Conservation (phyloP, 495 filamentous ascomycete species). For the Emericellopsis terricola region DNA sequence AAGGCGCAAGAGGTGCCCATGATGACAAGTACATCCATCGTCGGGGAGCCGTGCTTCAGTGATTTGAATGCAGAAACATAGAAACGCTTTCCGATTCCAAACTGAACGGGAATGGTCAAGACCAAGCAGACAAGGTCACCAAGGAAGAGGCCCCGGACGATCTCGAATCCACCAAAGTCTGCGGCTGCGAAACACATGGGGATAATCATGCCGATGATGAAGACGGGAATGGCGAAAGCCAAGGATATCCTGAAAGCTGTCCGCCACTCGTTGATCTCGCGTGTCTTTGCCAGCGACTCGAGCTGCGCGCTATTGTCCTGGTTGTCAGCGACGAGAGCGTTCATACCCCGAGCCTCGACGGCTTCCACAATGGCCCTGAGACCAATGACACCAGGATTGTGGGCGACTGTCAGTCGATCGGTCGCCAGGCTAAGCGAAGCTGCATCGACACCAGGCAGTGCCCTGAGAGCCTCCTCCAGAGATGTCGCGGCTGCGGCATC, state of each 20-base stretch:
- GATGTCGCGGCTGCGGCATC: constrained; percentile 49
- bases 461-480: constrained; percentile 49
- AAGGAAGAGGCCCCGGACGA: constrained; percentile 64
- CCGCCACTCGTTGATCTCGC: constrained; percentile 87
- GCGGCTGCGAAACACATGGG: constrained; percentile 57
- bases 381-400: constrained; percentile 51
- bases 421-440: constrained; percentile 53
- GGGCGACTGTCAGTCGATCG: constrained; percentile 48
- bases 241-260: constrained; percentile 56
- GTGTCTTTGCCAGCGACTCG: constrained; percentile 88
- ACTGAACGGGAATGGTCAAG: constrained; percentile 86
- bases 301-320: constrained; percentile 96
- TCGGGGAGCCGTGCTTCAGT: constrained; percentile 71
- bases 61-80: constrained; percentile 85
- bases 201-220: constrained; percentile 80
- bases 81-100: constrained; percentile 87
- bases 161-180: constrained; percentile 49
- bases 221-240: constrained; percentile 77
- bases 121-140: constrained; percentile 69
- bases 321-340: constrained; percentile 74
- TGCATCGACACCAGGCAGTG: constrained; percentile 50
- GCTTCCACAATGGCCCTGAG: constrained; percentile 67
- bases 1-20: constrained; percentile 93
- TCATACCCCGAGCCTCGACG: constrained; percentile 64
- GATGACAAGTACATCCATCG: constrained; percentile 95